Base-by-base conservation (phyloP, 805 yeast species). In the Suhomyces faveliae region DNA sequence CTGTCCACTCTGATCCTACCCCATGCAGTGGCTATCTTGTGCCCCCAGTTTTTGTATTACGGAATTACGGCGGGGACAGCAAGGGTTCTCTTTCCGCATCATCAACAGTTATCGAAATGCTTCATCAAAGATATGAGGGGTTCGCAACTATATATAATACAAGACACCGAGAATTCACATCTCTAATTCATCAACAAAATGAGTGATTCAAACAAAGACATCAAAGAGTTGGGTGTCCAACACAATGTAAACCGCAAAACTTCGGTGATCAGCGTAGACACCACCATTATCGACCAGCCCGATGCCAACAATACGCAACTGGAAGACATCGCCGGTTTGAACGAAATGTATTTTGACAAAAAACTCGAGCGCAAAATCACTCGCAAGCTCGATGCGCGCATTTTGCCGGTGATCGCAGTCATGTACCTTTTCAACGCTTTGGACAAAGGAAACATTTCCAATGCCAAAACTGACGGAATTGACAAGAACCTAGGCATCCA, bases 401-500 rank as follows among this genome's bases (percentile, higher is more conserved):
- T 77, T 23, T 59, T 77, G 21, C 81, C 81, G 1, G 60, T 73
- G 40, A 63, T 74, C 45, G 72, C 79, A 15, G 25, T 74, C 22
- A 68, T 74, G 73, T 77, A 77, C 50, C 63, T 77, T 29, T 76
- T 74, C 61, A 74, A 74, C 51, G 74, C 78, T 11, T 64, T 77
- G 46, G 80, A 77, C 55, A 74, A 73, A 51, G 77, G 78, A 12
- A 77, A 77, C 52, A 74, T 77, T 41, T 68, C 76, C 12, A 76
- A 77, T 56, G 81, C 81, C 13, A 74, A 74, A 53, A 75, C 79
- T 1, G 73, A 74, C 49, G 76, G 76, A 25, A 56, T 77, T 42
- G 77, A 68, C 22, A 53, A 48, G 4, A 78, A 77, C 51, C 56
- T 77, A 15, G 67, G 67, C 27, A 68, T 77, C 41, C 54, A 54